phyloP scores from a whole-genome alignment of 192 early-diverging fungal species.

The Phlyctochytrium bullatum region DNA sequence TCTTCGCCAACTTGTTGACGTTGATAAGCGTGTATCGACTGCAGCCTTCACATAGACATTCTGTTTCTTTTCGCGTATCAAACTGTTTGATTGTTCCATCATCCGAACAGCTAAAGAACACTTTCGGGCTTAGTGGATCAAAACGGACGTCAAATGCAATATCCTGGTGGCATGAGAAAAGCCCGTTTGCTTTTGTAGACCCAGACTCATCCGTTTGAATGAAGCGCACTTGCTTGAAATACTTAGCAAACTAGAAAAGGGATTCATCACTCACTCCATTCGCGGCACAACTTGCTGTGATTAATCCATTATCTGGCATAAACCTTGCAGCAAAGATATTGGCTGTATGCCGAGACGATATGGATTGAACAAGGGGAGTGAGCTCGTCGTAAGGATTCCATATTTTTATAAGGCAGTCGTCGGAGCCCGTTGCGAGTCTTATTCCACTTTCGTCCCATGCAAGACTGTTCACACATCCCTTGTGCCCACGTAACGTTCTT shows the following conservation, averaged over 20 bases:
- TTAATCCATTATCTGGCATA: conserved; percentile 6
- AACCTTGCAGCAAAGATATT: conserved; percentile 24
- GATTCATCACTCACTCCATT: too few relatives aligned
- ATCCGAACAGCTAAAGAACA: conserved; percentile 18
- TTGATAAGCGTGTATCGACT: conserved; percentile 12
- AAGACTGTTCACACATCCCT: conserved; percentile 20
- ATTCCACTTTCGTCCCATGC: conserved; percentile 13
- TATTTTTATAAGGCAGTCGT: conserved; percentile 13
- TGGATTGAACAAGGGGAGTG: conserved; percentile 1
- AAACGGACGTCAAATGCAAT: conserved; percentile 18
- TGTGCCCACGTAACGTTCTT: conserved; percentile 10
- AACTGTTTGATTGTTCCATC: conserved; percentile 28
- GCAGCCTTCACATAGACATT: conserved; percentile 10
- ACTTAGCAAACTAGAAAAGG: too few relatives aligned
- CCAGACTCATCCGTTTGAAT: neutral
- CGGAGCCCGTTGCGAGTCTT: conserved; percentile 11
- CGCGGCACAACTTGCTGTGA: conserved; percentile 8
- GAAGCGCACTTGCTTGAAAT: conserved; percentile 19
- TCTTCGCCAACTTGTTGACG: conserved; percentile 7
- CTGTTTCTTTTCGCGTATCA: conserved; percentile 12
- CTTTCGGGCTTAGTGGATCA: conserved; percentile 16
- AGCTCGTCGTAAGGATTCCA: conserved; percentile 16
- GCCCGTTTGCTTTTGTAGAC: neutral
- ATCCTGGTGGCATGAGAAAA: conserved; percentile 23
- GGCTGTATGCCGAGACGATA: neutral